A percentile compares a stretch with the other conserved stretches of the same genome.
These are phyloP conservation scores for Withania somnifera DNA, from an alignment of 305 asterid species.

Conservation along the genomic window DNA sequence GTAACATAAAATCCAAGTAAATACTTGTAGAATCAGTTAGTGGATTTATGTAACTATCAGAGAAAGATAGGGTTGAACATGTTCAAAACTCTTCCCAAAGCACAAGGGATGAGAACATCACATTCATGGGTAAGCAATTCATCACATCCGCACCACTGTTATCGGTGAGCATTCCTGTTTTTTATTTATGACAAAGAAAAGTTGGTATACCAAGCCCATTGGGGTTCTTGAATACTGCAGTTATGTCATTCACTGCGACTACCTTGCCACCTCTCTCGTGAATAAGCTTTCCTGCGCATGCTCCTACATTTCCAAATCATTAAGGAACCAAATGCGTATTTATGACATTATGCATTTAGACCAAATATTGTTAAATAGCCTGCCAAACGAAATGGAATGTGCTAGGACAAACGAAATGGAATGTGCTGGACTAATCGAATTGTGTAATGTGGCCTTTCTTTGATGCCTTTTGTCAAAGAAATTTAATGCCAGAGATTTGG, in stretches of 20 bases:
- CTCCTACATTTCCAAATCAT: conserved; percentile 96
- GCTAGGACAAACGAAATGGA: background rate
- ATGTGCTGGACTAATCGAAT: background rate
- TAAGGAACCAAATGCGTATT: conserved; percentile 8
- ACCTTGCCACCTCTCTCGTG: conserved; percentile 91
- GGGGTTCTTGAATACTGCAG: conserved; percentile 68
- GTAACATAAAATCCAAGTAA: too few species aligned
- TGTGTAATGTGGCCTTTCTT: too few species aligned
- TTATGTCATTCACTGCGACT: conserved; percentile 81
- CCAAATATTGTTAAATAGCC: background rate
- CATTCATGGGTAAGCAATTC: conserved; percentile 67
- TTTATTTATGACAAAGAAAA: conserved; percentile 51
- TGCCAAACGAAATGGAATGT: background rate
- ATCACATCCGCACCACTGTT: conserved; percentile 59
- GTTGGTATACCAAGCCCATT: conserved; percentile 61
- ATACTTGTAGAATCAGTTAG: too few species aligned
- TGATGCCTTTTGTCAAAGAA: too few species aligned
- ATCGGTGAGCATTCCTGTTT: conserved; percentile 42
- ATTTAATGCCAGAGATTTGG: too few species aligned
- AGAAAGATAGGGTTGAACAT: too few species aligned
- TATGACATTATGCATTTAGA: background rate
- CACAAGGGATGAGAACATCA: conserved; percentile 88
- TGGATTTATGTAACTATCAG: too few species aligned
- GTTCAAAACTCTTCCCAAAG: conserved; percentile 88
- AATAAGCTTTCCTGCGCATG: conserved; percentile 78